Conservation (phyloP, 23 red algal genomes). For the Gracilariopsis chorda region DNA sequence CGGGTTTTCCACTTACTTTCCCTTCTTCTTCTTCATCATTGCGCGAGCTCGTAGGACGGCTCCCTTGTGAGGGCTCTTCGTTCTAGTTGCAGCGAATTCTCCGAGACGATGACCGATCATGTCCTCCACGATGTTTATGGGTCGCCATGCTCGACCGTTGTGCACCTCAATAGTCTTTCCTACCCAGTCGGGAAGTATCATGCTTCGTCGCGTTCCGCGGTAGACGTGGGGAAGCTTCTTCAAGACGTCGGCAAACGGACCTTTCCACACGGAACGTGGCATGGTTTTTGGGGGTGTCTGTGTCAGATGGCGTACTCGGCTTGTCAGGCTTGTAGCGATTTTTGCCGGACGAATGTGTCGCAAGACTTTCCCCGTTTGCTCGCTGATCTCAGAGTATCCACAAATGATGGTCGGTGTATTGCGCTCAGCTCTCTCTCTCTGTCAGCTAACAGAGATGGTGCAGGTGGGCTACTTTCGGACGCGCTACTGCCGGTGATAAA, state of each 20-base stretch:
- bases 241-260: slow-evolving; percentile 75
- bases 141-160: slow-evolving; percentile 57
- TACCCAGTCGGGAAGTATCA: slow-evolving; percentile 85
- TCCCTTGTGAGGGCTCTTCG: slow-evolving; percentile 62
- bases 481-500: too few species aligned
- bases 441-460: too few species aligned
- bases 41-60: slow-evolving; percentile 41
- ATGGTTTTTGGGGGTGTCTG: slow-evolving; percentile 30
- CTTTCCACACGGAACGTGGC: slow-evolving; percentile 80
- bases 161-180: slow-evolving; percentile 79
- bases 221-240: slow-evolving; percentile 33
- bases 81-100: slow-evolving; percentile 67
- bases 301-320: too few species aligned
- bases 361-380: too few species aligned
- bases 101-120: slow-evolving; percentile 86
- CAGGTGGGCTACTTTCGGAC: too few species aligned
- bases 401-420: too few species aligned
- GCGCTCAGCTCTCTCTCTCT: too few species aligned
- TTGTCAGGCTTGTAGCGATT: too few species aligned
- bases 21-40: slow-evolving; percentile 4
- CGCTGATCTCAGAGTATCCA: too few species aligned
- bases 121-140: slow-evolving; percentile 57
- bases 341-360: too few species aligned
- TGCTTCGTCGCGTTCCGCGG: slow-evolving; percentile 71
- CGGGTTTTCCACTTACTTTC: slow-evolving; percentile 7